Base-by-base conservation (phyloP, 2,329 filamentous ascomycete genomes). In the Curvularia sp. region DNA sequence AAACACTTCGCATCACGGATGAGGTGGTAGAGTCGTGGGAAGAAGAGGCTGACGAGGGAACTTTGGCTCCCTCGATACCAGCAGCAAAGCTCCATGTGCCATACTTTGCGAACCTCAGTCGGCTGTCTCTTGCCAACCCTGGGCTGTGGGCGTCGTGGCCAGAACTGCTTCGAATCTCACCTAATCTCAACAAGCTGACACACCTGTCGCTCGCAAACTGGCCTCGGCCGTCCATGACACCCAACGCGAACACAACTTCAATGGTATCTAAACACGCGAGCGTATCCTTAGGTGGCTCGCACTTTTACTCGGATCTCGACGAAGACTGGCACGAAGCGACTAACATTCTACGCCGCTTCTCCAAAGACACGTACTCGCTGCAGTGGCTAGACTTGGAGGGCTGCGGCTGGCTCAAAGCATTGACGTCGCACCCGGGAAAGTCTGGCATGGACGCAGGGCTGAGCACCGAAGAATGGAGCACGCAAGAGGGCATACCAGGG, bases 161-260 rank as follows among this genome's bases (percentile, higher is more conserved):
- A 13, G 80, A 83, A 5, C 78, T 89, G 2, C 75, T 89, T 2
- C 73, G 77, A 1, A 69, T 89, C 1, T 79, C 86, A 0, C 79
- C 81, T 0, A 78, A 83, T 25, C 72, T 86, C 0, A 79, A 83
- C n/a, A 85, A 80, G 3, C 70, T 89, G 23, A 87, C 85, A 0
- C 86, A 88, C 63, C 77, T 89, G 2, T 88, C 86, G 0, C 78
- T 89, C 2, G 86, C 86, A 2, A 80, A 86, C 69, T 89, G 86
- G 86, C 85, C 86, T 2, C 75, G 79, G 19, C 86, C 86, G 2
- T 84, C 82, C 0, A 74, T 83, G n/a, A 86, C 84, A 0, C 84
- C 84, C 0, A 83, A 85, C 59, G 76, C 84, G 2, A 74, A 75
- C 2, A 81, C 79, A 8, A 71, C 80, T 6, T 80, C 79, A 10